Evolutionary conservation across 2,329 filamentous ascomycete genomes (phyloP).

Genomic region (Colletotrichum sp.): DNA sequence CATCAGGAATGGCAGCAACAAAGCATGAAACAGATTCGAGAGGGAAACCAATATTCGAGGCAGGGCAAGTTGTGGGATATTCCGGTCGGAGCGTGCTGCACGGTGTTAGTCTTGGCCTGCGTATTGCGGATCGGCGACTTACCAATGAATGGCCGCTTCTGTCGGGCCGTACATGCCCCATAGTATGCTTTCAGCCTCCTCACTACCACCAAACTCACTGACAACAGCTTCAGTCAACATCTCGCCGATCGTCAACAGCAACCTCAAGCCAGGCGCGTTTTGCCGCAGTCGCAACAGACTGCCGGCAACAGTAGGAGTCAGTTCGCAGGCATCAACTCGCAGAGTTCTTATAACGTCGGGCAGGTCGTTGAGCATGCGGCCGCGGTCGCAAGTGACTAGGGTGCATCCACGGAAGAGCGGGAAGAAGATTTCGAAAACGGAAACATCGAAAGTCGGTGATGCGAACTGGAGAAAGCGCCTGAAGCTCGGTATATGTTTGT

Average conservation of each 20-base stretch:
- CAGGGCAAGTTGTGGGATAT: neutral
- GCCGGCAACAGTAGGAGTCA: constrained; percentile 87
- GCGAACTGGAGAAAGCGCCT: constrained; percentile 88
- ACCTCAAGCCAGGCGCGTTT: constrained; percentile 69
- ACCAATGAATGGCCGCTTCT: constrained; percentile 88
- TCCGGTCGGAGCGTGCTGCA: neutral
- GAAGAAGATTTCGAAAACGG: constrained; percentile 95
- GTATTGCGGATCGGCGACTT: constrained; percentile 16
- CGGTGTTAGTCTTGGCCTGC: neutral
- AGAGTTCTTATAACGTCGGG: constrained; percentile 68
- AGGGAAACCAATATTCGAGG: constrained; percentile 73
- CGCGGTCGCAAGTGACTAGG: constrained; percentile 73
- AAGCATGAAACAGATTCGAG: constrained; percentile 84
- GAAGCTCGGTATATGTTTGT: constrained; percentile 78
- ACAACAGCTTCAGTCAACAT: constrained; percentile 85
- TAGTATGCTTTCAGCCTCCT: constrained; percentile 64
- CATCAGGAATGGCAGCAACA: constrained; percentile 59
- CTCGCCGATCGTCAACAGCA: constrained; percentile 88
- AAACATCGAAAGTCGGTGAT: constrained; percentile 92
- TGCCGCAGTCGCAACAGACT: constrained; percentile 74
- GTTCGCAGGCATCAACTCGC: constrained; percentile 81
- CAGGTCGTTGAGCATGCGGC: constrained; percentile 76
- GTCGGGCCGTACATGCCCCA: constrained; percentile 97
- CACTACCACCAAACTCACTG: constrained; percentile 74
- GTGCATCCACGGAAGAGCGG: constrained; percentile 77